Evolutionary conservation across 352 stramenopile species (phyloP), one percentile per base, ranked within the genome.

Genomic region (Thalassiosira pacifica): DNA sequence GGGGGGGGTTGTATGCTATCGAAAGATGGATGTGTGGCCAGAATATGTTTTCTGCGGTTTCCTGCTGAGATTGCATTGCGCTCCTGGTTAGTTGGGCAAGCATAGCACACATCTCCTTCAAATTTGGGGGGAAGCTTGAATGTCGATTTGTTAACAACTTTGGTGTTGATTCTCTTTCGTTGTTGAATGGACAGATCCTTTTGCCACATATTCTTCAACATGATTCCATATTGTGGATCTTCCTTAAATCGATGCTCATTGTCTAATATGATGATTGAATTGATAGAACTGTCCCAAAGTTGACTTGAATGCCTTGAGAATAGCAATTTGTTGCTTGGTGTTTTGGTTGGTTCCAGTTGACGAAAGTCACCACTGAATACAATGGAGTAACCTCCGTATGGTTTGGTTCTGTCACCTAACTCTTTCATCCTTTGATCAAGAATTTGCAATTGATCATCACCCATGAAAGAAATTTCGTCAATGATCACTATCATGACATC

Each of bases 211-310:
- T 45, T 18, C 18, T 42, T 67, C 59, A 67, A 26, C 26, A 67
- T 26, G 4, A 29, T 45, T 42, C 74, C 74, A 66, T 32, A 82
- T 24, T 48, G 32, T 75, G 74, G 74, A 76, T 75, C 74, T 53
- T 75, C 64, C 37, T 82, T 52, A 59, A 82, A 82, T 1, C 74
- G 1, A 42, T 82, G 74, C 27, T 64, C 74, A 10, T 60, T 45
- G 32, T 82, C 45, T 31, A 82, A 61, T 60, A 82, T 75, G 1
- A 82, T 48, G n/a, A 40, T 64, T 29, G 32, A 37, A 60, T 82
- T 82, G 31, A 82, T 82, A 61, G 34, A 42, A 10, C 10, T 42
- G 34, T 11, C 10, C 34, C 34, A 42, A 11, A 42, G 10, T 4
- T 42, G 4, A 42, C 34, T 42, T 42, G 34, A 42, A 11, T 4